Evolutionary conservation across 148 eudicot genomes (phyloP), one percentile per base, ranked within the genome.

Genomic region (Oxyria digyna): DNA sequence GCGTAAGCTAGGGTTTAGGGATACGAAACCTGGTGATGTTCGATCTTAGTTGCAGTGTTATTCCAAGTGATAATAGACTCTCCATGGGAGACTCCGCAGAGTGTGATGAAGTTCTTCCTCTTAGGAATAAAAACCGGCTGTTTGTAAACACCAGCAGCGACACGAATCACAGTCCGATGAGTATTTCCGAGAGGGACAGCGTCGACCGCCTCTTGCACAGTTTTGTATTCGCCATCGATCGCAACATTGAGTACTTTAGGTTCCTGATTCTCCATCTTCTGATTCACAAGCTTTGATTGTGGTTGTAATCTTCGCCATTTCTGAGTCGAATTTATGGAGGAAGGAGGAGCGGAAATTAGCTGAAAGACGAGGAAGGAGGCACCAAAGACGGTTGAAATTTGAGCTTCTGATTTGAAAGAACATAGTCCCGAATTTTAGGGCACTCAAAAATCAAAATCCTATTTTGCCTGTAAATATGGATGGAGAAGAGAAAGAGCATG

Each of bases 41-140:
- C 83, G 48, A 89, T 89, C 26, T 79, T 75, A 66, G 83, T 62
- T 59, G 91, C 87, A 24, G 98, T 87, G 72, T 89, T 93, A 68
- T 86, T 31, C 88, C 92, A 89, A 27, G 87, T 78, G 57, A 93
- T 70, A 26, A 89, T 31, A 50, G 98, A 87, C 29, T 71, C 69
- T 71, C 89, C 96, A 37, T 91, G 95, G 6, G 78, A 70, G 14
- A 87, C 17, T 0, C 88, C 98, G 26, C 91, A 86, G 31, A 93
- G 78, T 55, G 96, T 93, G 40, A 93, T 93, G 76, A 74, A 72
- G 63, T 87, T 93, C 77, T 89, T 93, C 62, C 90, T 93, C 74
- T 93, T 93, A 63, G 98, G 90, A 0, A 93, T 79, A 54, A 89
- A 86, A 14, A 93, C 62, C 1, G 98, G 98, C 81, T 89, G 95